Base-by-base conservation (phyloP, 805 yeast genomes). In the Priceomyces castillae region DNA sequence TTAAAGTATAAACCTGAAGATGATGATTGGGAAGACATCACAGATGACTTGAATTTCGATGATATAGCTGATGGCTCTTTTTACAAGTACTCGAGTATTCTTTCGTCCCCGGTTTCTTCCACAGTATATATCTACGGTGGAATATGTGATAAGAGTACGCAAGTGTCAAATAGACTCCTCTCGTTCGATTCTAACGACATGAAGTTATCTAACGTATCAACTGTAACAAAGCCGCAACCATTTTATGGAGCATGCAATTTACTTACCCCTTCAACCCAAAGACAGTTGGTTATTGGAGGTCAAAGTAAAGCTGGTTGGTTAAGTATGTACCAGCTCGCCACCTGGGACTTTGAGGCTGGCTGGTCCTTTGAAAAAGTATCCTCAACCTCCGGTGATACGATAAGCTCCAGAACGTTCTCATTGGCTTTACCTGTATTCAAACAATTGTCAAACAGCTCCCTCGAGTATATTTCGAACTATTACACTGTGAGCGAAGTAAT, bases 301-400 rank as follows among this genome's bases (percentile, higher is more conserved):
- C 69, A 69, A 41, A 75, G 86, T 2, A 52, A 58, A 4, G 53
- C 64, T 2, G 89, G 89, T 0, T 85, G 90, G 89, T 76, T 85
- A 28, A 76, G 78, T 48, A 77, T 86, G 82, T 74, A 74, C 51
- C 94, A 86, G 60, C 64, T 84, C 15, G 92, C 94, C 0, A 61
- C 83, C 2, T 85, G 90, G 86, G 81, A 81, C 51, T 80, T 78
- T 47, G 68, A 71, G 39, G 65, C 86, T 7, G 76, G 76, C 0
- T 87, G 95, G 95, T 74, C 86, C 2, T 85, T 80, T 57, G 50
- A 61, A 31, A 52, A 60, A 48, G 53, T 67, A 1, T 62, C 63
- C 30, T 34, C 41, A 7, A 47, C 50, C 9, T 63, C 63, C 31
- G 25, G 34, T 4, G 46, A 49, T 11, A 46, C 64, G 9, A 67